Evolutionary conservation across 352 stramenopile genomes (phyloP).

Genomic region (Phytophthora vignae): DNA sequence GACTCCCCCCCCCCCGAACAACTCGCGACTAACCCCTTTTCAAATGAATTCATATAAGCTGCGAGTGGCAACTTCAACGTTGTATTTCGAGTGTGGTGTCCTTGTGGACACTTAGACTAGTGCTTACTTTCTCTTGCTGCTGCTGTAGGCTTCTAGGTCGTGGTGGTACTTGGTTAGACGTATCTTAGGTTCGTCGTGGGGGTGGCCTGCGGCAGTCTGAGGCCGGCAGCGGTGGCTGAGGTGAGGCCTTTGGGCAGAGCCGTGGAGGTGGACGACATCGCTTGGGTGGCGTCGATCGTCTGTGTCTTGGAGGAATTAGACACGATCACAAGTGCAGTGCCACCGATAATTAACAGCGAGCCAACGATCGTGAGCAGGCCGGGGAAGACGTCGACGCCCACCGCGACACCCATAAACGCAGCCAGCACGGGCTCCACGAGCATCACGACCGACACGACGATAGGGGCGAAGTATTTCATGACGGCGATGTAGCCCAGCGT

Average conservation of each 20-base stretch:
- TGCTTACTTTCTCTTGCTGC: background rate
- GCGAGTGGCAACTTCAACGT: background rate
- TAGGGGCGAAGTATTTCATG: slow-evolving; percentile 93
- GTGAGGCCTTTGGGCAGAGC: slow-evolving; percentile 52
- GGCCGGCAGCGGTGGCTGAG: slow-evolving; percentile 26
- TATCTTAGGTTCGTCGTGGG: slow-evolving; percentile 34
- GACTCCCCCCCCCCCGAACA: background rate
- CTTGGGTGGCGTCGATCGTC: slow-evolving; percentile 85
- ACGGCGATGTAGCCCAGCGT: slow-evolving; percentile 89
- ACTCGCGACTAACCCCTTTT: background rate
- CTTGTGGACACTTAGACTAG: slow-evolving; percentile 21
- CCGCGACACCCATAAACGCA: slow-evolving; percentile 73
- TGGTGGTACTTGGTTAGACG: slow-evolving; percentile 20
- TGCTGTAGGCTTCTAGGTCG: slow-evolving; percentile 4
- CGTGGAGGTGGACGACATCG: slow-evolving; percentile 63
- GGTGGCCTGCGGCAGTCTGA: slow-evolving; percentile 31
- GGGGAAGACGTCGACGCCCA: slow-evolving; percentile 81
- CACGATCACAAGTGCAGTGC: slow-evolving; percentile 75
- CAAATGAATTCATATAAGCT: no score
- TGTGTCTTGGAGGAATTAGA: slow-evolving; percentile 81
- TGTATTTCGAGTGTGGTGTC: background rate
- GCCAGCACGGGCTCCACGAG: slow-evolving; percentile 89
- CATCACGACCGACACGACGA: slow-evolving; percentile 91
- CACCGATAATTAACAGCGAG: slow-evolving; percentile 71
- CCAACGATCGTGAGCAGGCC: slow-evolving; percentile 73